Conservation (phyloP, 805 yeast species). For the Kodamaea leandrae region DNA sequence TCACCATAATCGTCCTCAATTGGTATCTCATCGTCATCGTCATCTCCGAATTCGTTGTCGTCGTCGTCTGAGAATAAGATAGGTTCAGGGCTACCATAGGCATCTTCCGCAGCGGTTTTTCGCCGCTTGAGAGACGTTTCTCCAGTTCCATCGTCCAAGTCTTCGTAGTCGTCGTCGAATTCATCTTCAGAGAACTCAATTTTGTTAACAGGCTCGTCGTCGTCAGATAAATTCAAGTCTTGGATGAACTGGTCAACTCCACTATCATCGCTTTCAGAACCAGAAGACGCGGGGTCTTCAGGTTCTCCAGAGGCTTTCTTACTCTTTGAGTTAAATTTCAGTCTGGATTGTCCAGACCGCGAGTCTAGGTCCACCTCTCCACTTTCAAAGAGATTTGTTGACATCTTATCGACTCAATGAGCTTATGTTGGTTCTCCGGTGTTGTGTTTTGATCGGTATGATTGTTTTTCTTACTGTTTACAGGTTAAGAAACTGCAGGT, state of each 20-base stretch:
- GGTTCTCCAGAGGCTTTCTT: no score
- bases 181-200: conserved; percentile 9
- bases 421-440: neutral
- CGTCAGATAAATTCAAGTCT: conserved; percentile 7
- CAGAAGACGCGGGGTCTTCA: conserved; percentile 2
- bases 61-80: conserved; percentile 4
- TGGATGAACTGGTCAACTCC: conserved; percentile 5
- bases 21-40: conserved; percentile 23
- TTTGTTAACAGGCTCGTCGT: conserved; percentile 3
- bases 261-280: conserved; percentile 1
- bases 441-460: neutral
- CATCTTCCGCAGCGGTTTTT: neutral
- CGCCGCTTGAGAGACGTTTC: neutral
- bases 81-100: neutral
- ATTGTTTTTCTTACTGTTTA: neutral
- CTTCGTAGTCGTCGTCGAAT: conserved; percentile 8
- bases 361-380: neutral
- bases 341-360: neutral
- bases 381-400: conserved; percentile 22
- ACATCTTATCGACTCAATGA: conserved; percentile 13
- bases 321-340: neutral
- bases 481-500: conserved; percentile 1
- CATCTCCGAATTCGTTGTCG: conserved; percentile 14
- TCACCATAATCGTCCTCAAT: conserved; percentile 40
- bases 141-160: conserved; percentile 1